Evolutionary conservation across 2,329 filamentous ascomycete species (phyloP).

Genomic region (Talaromyces sp.): DNA sequence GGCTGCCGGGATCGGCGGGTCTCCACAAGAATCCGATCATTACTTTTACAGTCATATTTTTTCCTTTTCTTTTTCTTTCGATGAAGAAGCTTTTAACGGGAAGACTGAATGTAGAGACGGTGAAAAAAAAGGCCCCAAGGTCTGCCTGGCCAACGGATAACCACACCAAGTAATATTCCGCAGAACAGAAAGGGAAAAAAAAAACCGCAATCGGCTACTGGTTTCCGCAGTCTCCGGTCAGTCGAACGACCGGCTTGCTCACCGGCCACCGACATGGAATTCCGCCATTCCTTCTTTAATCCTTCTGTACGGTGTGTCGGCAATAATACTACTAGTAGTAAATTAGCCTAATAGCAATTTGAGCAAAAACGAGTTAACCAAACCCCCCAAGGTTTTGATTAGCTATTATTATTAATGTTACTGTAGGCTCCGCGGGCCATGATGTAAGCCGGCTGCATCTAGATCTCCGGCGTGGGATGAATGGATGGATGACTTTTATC

Average conservation of each 20-base stretch:
- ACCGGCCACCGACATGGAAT: neutral
- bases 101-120: neutral
- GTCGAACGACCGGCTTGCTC: neutral
- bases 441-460: neutral
- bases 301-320: neutral
- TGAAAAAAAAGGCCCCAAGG: neutral
- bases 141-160: neutral
- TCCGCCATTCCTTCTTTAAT: neutral
- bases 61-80: slow-evolving; percentile 10
- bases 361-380: too few species aligned
- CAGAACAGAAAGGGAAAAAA: neutral
- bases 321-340: too few species aligned
- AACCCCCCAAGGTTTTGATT: neutral
- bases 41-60: too few species aligned
- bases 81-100: too few species aligned
- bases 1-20: slow-evolving; percentile 1
- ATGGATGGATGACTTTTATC: neutral
- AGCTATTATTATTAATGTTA: neutral
- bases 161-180: neutral
- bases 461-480: neutral
- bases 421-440: neutral
- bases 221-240: too few species aligned
- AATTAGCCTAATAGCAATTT: too few species aligned
- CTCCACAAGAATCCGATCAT: neutral
- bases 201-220: neutral